Conservation (phyloP, 2,329 filamentous ascomycete genomes). For the Phaeomoniella chlamydospora region DNA sequence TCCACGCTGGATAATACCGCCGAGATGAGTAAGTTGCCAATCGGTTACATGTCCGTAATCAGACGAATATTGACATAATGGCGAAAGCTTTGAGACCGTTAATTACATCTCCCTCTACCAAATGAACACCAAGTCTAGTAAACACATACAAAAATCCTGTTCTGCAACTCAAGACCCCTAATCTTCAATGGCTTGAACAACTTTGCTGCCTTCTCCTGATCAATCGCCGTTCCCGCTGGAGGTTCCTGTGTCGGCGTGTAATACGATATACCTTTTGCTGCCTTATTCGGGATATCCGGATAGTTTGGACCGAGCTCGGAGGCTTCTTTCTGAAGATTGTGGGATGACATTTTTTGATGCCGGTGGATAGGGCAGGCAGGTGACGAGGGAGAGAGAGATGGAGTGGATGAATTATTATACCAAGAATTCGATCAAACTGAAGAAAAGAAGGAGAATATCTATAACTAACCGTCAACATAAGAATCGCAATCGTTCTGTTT, state of each 20-base stretch:
- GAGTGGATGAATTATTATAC: too few species aligned
- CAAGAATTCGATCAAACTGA: too few species aligned
- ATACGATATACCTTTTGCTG: conserved; percentile 28
- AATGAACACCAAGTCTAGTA: background rate
- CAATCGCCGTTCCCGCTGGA: conserved; percentile 26
- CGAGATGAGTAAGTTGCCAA: conserved; percentile 72
- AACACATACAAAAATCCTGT: conserved; percentile 41
- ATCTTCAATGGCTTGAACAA: conserved; percentile 26
- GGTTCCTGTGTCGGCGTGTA: conserved; percentile 34
- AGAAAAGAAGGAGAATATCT: too few species aligned
- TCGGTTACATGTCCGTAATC: conserved; percentile 59
- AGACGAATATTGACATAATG: conserved; percentile 54
- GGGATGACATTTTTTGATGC: conserved; percentile 2
- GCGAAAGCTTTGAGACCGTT: conserved; percentile 31
- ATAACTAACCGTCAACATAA: too few species aligned
- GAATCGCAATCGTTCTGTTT: too few species aligned
- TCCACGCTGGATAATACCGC: conserved; percentile 63
- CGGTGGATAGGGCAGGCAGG: background rate
- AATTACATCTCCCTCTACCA: background rate
- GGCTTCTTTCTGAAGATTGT: conserved; percentile 2
- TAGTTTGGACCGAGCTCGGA: conserved; percentile 1
- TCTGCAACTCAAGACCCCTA: conserved; percentile 44
- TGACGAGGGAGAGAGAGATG: background rate
- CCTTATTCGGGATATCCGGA: conserved; percentile 19
- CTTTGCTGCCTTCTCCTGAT: conserved; percentile 36